Evolutionary conservation across 164 flowering plant species (phyloP).

Genomic region (Tetracentron sinense): DNA sequence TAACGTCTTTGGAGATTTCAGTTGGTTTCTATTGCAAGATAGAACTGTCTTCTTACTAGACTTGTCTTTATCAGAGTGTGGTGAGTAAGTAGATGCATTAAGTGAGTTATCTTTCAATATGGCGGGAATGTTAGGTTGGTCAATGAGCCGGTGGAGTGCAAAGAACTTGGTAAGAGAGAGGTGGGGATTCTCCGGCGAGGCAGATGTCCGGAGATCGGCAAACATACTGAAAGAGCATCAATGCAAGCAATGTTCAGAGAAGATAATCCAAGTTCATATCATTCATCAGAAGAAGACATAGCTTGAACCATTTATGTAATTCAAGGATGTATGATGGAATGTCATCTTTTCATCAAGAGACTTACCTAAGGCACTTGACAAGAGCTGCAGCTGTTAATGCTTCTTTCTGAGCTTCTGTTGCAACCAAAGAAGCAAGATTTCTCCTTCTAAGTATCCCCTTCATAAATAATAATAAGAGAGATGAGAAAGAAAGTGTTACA

Average conservation of each 20-base stretch:
- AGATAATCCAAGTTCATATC: neutral
- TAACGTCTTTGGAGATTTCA: conserved; percentile 29
- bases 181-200: conserved; percentile 59
- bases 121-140: conserved; percentile 28
- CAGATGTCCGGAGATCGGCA: conserved; percentile 60
- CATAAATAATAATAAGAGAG: conserved; percentile 9
- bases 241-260: neutral
- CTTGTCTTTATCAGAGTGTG: conserved; percentile 29
- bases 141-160: conserved; percentile 52
- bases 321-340: neutral
- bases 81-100: conserved; percentile 12
- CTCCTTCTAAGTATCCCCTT: conserved; percentile 71
- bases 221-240: conserved; percentile 57
- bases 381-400: conserved; percentile 63
- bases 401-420: conserved; percentile 83
- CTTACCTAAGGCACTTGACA: conserved; percentile 65
- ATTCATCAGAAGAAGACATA: neutral
- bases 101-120: conserved; percentile 28
- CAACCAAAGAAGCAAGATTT: conserved; percentile 70
- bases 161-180: conserved; percentile 60
- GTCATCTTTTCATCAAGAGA: neutral
- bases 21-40: conserved; percentile 17
- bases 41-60: conserved; percentile 22
- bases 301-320: no score
- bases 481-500: neutral